Conservation (phyloP, 129 eudicot genomes). For the Logfia minima region DNA sequence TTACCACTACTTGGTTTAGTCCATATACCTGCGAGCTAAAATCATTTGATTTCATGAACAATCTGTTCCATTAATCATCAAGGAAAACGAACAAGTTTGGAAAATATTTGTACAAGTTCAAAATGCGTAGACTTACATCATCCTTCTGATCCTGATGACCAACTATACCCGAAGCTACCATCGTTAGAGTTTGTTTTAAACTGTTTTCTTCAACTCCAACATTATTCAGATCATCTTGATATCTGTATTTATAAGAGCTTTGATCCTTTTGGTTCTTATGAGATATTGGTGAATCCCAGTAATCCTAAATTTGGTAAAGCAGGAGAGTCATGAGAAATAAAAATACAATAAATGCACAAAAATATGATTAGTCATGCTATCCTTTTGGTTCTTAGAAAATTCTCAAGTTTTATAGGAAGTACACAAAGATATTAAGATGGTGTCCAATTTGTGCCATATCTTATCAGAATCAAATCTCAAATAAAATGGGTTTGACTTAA, state of each 20-base stretch:
- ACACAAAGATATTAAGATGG: not conserved
- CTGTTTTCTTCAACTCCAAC: conserved; percentile 39
- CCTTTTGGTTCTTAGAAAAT: no score
- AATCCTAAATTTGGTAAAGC: conserved; percentile 50
- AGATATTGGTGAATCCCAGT: conserved; percentile 49
- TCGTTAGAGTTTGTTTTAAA: conserved; percentile 56
- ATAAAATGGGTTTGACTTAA: not conserved
- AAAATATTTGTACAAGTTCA: not conserved
- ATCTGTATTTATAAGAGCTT: not conserved
- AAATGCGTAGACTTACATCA: conserved; percentile 54
- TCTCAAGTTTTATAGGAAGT: no score
- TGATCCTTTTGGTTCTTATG: conserved; percentile 43
- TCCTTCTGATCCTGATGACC: conserved; percentile 37
- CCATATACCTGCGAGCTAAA: conserved; percentile 83
- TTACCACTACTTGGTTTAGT: conserved; percentile 73
- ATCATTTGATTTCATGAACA: conserved; percentile 33
- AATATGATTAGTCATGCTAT: not conserved
- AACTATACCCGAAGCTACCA: conserved; percentile 60
- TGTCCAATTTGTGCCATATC: not conserved
- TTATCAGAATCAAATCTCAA: conserved; percentile 1
- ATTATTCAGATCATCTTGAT: conserved; percentile 31
- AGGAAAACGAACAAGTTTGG: not conserved
- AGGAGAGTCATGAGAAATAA: conserved; percentile 6
- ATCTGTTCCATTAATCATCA: conserved; percentile 9
- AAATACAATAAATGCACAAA: not conserved